Conservation (phyloP, 257 asterid species). For the Solanum chilense region DNA sequence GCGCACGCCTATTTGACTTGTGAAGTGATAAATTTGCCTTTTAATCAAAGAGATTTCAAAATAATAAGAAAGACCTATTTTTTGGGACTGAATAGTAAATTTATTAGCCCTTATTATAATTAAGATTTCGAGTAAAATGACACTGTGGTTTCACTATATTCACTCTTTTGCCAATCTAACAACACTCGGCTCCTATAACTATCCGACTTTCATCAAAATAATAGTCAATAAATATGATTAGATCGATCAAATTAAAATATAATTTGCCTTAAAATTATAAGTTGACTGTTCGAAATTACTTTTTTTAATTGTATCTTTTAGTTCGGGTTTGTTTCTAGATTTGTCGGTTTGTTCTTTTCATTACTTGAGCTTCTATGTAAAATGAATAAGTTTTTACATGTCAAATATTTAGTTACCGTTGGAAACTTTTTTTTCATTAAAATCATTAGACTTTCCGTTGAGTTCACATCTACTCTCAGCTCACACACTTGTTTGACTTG, state of each 20-base stretch:
- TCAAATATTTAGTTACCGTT: background rate
- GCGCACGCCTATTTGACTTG: no score
- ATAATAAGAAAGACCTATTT: no score
- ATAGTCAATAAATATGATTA: background rate
- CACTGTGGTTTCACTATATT: background rate
- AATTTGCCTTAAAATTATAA: background rate
- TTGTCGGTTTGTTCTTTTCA: background rate
- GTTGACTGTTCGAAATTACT: background rate
- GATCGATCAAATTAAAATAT: background rate
- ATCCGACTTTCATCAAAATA: background rate
- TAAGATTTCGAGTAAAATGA: background rate
- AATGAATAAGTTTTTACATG: background rate
- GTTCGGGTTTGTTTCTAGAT: background rate
- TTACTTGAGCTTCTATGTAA: background rate
- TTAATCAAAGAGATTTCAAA: no score
- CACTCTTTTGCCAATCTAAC: background rate
- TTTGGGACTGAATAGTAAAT: no score
- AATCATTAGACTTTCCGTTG: background rate
- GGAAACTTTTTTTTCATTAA: no score
- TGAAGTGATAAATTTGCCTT: no score
- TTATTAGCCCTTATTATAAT: background rate
- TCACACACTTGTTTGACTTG: background rate
- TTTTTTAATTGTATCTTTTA: background rate
- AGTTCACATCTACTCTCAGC: background rate
- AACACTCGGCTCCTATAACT: no score